phyloP scores from a whole-genome alignment of 805 yeast species.

The Saccharomycopsis sp. region DNA sequence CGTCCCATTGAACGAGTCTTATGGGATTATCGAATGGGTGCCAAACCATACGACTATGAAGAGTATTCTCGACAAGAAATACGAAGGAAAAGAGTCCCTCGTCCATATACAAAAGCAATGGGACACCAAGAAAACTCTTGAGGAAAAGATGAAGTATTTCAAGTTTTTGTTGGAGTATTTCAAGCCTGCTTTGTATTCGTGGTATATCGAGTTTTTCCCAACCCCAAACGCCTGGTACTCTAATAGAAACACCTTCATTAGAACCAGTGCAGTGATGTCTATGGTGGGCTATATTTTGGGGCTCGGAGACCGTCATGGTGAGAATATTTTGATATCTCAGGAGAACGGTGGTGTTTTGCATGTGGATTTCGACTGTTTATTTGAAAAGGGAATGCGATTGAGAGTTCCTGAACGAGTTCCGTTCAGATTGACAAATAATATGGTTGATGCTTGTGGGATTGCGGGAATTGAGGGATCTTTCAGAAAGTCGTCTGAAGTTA shows the following conservation, averaged over 20 bases:
- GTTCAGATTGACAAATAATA: conserved; percentile 80
- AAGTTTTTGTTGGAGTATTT: conserved; percentile 28
- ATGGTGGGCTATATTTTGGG: conserved; percentile 94
- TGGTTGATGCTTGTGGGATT: conserved; percentile 82
- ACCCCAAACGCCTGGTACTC: conserved; percentile 85
- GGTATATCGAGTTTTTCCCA: conserved; percentile 86
- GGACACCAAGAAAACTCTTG: conserved; percentile 25
- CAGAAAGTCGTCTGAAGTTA: conserved; percentile 78
- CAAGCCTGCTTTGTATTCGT: conserved; percentile 71
- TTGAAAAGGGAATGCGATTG: conserved; percentile 70
- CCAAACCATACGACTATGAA: conserved; percentile 68
- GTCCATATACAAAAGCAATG: conserved; percentile 25
- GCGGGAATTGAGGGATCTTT: conserved; percentile 87
- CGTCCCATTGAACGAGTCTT: conserved; percentile 74
- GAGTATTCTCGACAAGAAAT: conserved; percentile 44
- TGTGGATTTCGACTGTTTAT: conserved; percentile 94
- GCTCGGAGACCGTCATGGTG: conserved; percentile 94
- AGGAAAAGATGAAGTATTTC: conserved; percentile 34
- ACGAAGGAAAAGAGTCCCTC: conserved; percentile 35
- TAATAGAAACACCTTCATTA: conserved; percentile 64
- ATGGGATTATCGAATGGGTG: conserved; percentile 91
- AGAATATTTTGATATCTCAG: conserved; percentile 71
- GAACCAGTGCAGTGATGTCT: conserved; percentile 93
- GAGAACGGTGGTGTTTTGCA: conserved; percentile 76
- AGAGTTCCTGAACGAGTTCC: conserved; percentile 93